A percentile compares a stretch with the other conserved stretches of the same genome.
Evolutionary conservation across 345 rosid genomes (phyloP).

Genomic region (Cardiospermum halicacabum): DNA sequence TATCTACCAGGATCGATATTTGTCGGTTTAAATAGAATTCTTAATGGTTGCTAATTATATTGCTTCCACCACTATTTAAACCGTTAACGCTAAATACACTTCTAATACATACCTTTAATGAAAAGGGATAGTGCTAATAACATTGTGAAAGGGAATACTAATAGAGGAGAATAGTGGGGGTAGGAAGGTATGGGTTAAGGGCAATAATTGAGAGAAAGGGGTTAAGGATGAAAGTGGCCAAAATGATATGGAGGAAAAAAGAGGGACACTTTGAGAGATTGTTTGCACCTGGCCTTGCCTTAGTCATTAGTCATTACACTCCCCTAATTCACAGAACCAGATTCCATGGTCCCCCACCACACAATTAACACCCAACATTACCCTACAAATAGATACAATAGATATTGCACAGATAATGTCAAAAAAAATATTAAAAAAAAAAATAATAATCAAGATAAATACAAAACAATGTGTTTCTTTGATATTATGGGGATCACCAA

Average conservation of each 20-base stretch:
- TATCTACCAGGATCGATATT: no score
- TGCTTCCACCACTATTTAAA: no score
- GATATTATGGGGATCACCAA: constrained; percentile 23
- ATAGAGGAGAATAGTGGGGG: not conserved
- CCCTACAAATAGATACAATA: not conserved
- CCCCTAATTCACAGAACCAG: constrained; percentile 16
- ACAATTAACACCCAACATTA: not conserved
- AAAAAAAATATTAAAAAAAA: no score
- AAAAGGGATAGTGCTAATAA: no score
- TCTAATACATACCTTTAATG: no score
- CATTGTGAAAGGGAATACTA: no score
- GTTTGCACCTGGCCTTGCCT: not conserved
- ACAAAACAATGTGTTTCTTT: not conserved
- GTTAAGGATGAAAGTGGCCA: no score
- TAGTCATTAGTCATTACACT: constrained; percentile 3
- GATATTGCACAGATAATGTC: not conserved
- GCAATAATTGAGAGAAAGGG: no score
- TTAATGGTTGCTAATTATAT: no score
- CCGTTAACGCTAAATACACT: no score
- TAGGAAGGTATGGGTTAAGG: not conserved
- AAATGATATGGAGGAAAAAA: not conserved
- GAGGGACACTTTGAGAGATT: not conserved
- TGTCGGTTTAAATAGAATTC: no score
- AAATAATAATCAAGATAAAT: no score
- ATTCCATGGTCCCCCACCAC: constrained; percentile 22